Conservation (phyloP, 2,329 filamentous ascomycete species). For the Eutypa lata region DNA sequence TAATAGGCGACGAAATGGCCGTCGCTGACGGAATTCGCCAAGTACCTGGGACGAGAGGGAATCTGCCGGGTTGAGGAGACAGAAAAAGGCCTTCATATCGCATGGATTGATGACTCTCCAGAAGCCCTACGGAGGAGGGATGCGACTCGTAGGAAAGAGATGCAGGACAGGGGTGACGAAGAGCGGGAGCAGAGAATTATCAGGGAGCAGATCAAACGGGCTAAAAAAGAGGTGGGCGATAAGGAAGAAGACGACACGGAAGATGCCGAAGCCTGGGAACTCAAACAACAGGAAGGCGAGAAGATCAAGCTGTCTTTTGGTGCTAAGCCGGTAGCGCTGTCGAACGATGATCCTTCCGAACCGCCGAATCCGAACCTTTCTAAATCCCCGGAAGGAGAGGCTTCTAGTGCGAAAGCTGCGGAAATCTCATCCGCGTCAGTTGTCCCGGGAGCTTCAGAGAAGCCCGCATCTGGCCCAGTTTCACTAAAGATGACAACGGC, state of each 20-base stretch:
- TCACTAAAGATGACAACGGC: slow-evolving; percentile 63
- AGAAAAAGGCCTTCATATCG: slow-evolving; percentile 77
- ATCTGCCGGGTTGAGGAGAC: slow-evolving; percentile 89
- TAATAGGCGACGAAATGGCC: slow-evolving; percentile 73
- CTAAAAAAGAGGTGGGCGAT: slow-evolving; percentile 52
- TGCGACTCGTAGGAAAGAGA: slow-evolving; percentile 76
- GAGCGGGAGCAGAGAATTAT: slow-evolving; percentile 83
- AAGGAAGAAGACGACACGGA: slow-evolving; percentile 38
- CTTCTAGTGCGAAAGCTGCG: slow-evolving; percentile 14
- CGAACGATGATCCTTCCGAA: slow-evolving; percentile 10
- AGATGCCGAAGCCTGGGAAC: slow-evolving; percentile 39
- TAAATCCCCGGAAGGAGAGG: slow-evolving; percentile 8
- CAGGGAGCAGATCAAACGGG: slow-evolving; percentile 76
- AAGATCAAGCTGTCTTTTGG: slow-evolving; percentile 73
- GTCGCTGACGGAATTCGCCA: slow-evolving; percentile 84
- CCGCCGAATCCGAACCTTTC: slow-evolving; percentile 16
- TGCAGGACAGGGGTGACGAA: slow-evolving; percentile 86
- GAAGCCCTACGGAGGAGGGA: slow-evolving; percentile 80
- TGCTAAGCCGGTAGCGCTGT: slow-evolving; percentile 30
- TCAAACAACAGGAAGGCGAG: slow-evolving; percentile 67
- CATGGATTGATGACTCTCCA: slow-evolving; percentile 89
- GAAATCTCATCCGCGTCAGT: slow-evolving; percentile 3
- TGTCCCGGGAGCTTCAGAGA: slow-evolving; percentile 17
- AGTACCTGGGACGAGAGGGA: slow-evolving; percentile 79
- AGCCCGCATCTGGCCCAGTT: slow-evolving; percentile 38